Evolutionary conservation across 352 stramenopile species (phyloP), one percentile per base, ranked within the genome.

Genomic region (Blastocystis sp.): DNA sequence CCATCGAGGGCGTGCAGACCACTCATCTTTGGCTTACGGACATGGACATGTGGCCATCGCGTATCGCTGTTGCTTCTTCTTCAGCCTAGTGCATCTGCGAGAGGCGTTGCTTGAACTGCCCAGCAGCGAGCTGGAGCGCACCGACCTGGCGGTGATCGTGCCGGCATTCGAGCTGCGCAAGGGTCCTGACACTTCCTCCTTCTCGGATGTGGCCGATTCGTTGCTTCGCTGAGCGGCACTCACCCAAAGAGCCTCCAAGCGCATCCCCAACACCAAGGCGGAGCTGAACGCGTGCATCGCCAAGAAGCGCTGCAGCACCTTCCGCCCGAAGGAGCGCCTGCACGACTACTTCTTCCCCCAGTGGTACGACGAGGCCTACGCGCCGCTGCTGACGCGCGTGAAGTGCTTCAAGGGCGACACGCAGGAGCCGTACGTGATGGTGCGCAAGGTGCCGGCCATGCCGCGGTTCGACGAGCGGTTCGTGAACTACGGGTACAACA

Each of bases 21-120:
- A 76, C 48, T 34, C 81, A 89, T 54, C 70, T 89, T 34, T 81
- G 71, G 38, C 59, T 89, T 9, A 84, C 81, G 1, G 81, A 89
- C 71, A 89, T 89, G 81, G 81, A 89, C 62, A 79, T 89, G 64
- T 89, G 81, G 81, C 81, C 81, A 10, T 87, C 65, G 34, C 42
- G 64, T 81, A 57, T 60, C 34, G 9, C 40, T 87, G 17, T 68
- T 43, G 65, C 40, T 38, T 42, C 24, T 7, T 9, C 14, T 81
- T 81, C 3, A 81, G 57, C n/a, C 9, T 81, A 84, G 74, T 34
- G 1, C 21, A 28, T 70, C 40, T 84, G 17, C 74, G 60, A 0
- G 74, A 84, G 10, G 74, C 74, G 6, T 28, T 84, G 4, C 68
- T 88, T 17, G 64, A 11, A 34, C 38, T 88, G 19, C 78, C 78